phyloP scores from a whole-genome alignment of 768 basidiomycete genomes.

The Tephrocybe sp. region DNA sequence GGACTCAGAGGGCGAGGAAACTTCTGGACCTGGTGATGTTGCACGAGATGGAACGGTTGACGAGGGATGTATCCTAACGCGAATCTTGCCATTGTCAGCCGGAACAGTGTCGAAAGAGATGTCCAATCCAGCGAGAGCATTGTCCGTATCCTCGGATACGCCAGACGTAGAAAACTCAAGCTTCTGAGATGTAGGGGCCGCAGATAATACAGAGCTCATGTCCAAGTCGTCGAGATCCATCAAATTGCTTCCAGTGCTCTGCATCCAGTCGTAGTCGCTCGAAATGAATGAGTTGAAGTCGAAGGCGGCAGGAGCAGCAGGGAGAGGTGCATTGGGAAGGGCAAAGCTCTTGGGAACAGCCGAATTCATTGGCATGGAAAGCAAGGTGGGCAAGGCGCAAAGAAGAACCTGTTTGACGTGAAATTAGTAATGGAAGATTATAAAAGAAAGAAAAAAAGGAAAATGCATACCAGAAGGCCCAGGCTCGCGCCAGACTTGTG shows the following conservation, averaged over 20 bases:
- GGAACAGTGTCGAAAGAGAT: conserved; percentile 72
- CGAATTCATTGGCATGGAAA: conserved; percentile 62
- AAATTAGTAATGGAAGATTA: conserved; percentile 15
- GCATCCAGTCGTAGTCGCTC: conserved; percentile 56
- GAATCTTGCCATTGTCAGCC: conserved; percentile 66
- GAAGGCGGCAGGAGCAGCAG: conserved; percentile 42
- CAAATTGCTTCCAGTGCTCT: conserved; percentile 30
- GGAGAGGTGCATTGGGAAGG: conserved; percentile 42
- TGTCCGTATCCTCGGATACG: conserved; percentile 33
- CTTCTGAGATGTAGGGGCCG: conserved; percentile 37
- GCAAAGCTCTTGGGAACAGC: conserved; percentile 54
- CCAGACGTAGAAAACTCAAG: conserved; percentile 60
- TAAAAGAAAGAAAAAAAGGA: conserved; percentile 7
- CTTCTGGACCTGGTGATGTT: conserved; percentile 28
- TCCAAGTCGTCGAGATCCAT: conserved; percentile 49
- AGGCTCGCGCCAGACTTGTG: conserved; percentile 64
- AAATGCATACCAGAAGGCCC: conserved; percentile 62
- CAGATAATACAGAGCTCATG: conserved; percentile 27
- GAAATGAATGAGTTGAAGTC: conserved; percentile 46
- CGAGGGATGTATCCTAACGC: conserved; percentile 67
- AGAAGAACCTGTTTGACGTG: conserved; percentile 59
- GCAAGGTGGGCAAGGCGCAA: conserved; percentile 71
- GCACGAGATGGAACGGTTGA: conserved; percentile 43
- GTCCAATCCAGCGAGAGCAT: conserved; percentile 55
- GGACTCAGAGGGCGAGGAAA: conserved; percentile 22